Base-by-base conservation (phyloP, 352 stramenopile species). In the Aphanomyces astaci region DNA sequence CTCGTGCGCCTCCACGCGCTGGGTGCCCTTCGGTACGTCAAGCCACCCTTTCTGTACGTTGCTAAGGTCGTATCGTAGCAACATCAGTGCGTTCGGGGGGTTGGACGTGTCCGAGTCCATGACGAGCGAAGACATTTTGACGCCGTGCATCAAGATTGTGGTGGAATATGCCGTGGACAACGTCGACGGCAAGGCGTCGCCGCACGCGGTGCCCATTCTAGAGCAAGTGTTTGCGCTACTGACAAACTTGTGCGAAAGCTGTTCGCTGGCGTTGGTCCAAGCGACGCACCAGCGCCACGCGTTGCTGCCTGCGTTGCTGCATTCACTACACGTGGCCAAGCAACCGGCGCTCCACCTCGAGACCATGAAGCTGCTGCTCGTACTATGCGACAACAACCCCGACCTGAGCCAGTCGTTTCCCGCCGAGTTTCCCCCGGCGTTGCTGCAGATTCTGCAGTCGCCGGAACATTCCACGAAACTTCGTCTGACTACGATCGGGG, bases 41-140 rank as follows among this genome's bases (percentile, higher is more conserved):
- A 17, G 46, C 25, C n/a, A 45, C 46, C 22, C n/a, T 13, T 54
- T 65, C 25, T 4, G 36, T 7, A 43, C 36, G 36, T 15, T 54
- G 66, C 46, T 55, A 10, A 49, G 13, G 36, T 48, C 43, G 19
- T 25, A 27, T 53, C 5, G 39, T 56, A 79, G 86, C 70, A 95
- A 95, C 72, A 91, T 95, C 56, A 94, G 84, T 66, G 82, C 93
- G n/a, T 90, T 86, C 0, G 87, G 87, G 52, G 87, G 87, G 39
- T 74, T 90, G 40, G 85, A 92, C 72, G 76, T 90, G 22, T 95
- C 82, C 56, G 87, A 95, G 75, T 68, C 80, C 48, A 88, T 95
- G 80, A 92, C 79, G 31, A 69, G 65, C 19, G 77, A 89, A 60
- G 89, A 89, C 54, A 81, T 91, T 22, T 76, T 93, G 56, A 89